Evolutionary conservation across 2,329 filamentous ascomycete species (phyloP).

Genomic region (Trematosphaeria pertusa): DNA sequence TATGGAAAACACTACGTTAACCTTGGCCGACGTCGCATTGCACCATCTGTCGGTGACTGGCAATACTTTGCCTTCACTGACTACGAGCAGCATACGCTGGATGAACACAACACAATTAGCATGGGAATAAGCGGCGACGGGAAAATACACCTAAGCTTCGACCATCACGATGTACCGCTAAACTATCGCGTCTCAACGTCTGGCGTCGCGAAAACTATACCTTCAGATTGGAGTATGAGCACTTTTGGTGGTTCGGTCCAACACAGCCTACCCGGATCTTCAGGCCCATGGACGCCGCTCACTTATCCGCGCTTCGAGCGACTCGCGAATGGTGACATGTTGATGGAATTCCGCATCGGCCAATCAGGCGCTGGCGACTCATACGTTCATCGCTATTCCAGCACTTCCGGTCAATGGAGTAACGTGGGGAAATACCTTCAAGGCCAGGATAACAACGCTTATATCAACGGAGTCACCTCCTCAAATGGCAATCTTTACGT

Average conservation of each 20-base stretch:
- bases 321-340: conserved; percentile 47
- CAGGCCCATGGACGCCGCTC: conserved; percentile 46
- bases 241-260: conserved; percentile 37
- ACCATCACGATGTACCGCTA: conserved; percentile 55
- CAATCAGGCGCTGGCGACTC: conserved; percentile 60
- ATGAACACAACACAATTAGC: conserved; percentile 62
- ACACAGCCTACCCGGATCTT: conserved; percentile 38
- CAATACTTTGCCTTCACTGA: conserved; percentile 57
- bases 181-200: conserved; percentile 43
- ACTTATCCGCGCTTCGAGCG: conserved; percentile 60
- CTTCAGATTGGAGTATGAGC: conserved; percentile 34
- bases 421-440: conserved; percentile 53
- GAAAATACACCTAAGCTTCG: conserved; percentile 61
- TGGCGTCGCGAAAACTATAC: conserved; percentile 40
- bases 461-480: conserved; percentile 58
- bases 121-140: conserved; percentile 61
- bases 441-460: conserved; percentile 58
- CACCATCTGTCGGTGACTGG: conserved; percentile 49
- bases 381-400: conserved; percentile 56
- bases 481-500: conserved; percentile 48
- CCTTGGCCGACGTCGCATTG: conserved; percentile 54
- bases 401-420: conserved; percentile 45
- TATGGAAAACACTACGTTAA: conserved; percentile 52
- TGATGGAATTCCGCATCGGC: conserved; percentile 60
- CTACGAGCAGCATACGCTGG: conserved; percentile 58